Base-by-base conservation (phyloP, 2,329 filamentous ascomycete species). In the Xylogone sp. region DNA sequence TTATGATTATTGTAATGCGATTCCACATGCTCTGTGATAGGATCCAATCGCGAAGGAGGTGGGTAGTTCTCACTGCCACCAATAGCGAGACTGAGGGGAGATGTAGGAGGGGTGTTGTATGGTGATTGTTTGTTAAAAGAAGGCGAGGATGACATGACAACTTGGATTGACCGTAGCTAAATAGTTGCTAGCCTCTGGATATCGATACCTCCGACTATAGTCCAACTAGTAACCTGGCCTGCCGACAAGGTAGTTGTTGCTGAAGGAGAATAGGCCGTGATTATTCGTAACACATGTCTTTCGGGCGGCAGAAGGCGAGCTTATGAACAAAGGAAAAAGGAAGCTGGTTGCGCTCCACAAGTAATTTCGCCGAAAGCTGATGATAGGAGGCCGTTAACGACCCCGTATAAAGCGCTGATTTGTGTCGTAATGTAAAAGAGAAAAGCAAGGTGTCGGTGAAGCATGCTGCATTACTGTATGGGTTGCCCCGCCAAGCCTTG, bases 21-120 rank as follows among this genome's bases (percentile, higher is more conserved):
- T 43, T 59, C 54, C 31, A 65, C 63, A 51, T 67, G 62, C 49
- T 67, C 65, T 45, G 60, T 61, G 48, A 67, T 67, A 12, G 62
- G 56, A 45, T 62, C 56, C 1, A 67, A 56, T 10, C 56, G 60
- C 21, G 58, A 56, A 16, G 57, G 53, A 19, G 46, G 42, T 39
- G 62, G 47, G 46, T 53, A 58, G 31, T 43, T 45, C 8, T 57
- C 53, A 21, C 45, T 47, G 39, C 34, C 47, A 16, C 34, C n/a
- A 39, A 39, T 39, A n/a, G 53, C 39, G 18, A 59, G 39, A 12
- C 48, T 53, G 45, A 59, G 52, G 9, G 62, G 58, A 34, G 58
- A 61, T 43, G 58, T 45, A 12, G 61, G 57, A 21, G 59, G 53
- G 34, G 49, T 56, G 45, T 58, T 42, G 29, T 45, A 51, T 43